Percentiles rank a stretch among this genome's conserved stretches.
These are phyloP conservation scores for Yarrowia yakushimensis DNA, from an alignment of 805 yeast genomes.

Conservation along the genomic window DNA sequence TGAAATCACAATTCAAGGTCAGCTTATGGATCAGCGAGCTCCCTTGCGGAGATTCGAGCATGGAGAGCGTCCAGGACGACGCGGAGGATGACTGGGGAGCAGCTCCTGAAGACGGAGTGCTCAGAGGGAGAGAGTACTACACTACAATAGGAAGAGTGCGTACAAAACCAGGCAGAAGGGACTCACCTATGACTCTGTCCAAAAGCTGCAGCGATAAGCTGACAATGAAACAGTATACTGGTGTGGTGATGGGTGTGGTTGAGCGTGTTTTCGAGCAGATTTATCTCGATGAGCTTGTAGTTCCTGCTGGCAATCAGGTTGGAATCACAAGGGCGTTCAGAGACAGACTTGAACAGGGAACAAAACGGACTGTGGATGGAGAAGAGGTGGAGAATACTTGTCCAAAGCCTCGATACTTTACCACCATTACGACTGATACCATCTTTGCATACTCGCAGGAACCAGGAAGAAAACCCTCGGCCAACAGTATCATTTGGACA, in stretches of 20 bases:
- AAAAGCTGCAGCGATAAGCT: constrained; percentile 91
- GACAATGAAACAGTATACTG: constrained; percentile 52
- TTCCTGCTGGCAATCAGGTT: constrained; percentile 31
- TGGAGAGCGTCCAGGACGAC: constrained; percentile 44
- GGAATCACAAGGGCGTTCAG: constrained; percentile 36
- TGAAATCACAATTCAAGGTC: constrained; percentile 56
- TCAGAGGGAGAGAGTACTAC: constrained; percentile 66
- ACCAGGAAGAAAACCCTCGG: not conserved
- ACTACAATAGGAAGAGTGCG: constrained; percentile 61
- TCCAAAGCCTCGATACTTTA: not conserved
- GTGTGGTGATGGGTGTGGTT: constrained; percentile 37
- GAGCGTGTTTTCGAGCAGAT: constrained; percentile 31
- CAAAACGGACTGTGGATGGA: not conserved
- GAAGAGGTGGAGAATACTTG: not conserved
- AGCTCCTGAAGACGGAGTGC: constrained; percentile 25
- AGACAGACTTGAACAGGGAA: constrained; percentile 19
- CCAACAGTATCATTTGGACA: not conserved
- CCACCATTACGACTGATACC: not conserved
- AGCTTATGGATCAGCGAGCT: constrained; percentile 49
- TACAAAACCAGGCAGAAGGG: constrained; percentile 89
- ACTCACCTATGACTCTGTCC: constrained; percentile 65
- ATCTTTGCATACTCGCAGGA: constrained; percentile 26
- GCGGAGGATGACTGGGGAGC: constrained; percentile 30
- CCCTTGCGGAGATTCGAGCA: constrained; percentile 90
- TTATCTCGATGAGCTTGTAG: constrained; percentile 34